Conservation (phyloP, 805 yeast species). For the Crinitomyces ghanaensis region DNA sequence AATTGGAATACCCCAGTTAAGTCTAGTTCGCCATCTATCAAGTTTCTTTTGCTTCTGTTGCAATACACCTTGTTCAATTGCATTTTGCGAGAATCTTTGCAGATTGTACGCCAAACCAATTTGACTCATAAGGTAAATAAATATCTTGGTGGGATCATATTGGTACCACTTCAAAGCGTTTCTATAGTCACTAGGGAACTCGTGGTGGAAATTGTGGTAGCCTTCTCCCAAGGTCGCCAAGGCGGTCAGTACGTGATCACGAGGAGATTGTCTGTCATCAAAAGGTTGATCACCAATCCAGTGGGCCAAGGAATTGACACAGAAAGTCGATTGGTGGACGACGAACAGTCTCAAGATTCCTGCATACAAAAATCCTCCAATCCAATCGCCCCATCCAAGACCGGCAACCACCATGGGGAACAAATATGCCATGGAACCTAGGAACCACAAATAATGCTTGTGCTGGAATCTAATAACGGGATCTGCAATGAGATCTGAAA, state of each 20-base stretch:
- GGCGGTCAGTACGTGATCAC: conserved; percentile 52
- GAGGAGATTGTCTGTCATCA: conserved; percentile 63
- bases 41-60: conserved; percentile 75
- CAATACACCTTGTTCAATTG: conserved; percentile 59
- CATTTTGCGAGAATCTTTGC: conserved; percentile 43
- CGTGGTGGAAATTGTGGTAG: conserved; percentile 88
- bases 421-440: conserved; percentile 40
- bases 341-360: conserved; percentile 62
- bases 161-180: conserved; percentile 60
- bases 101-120: conserved; percentile 51
- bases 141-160: conserved; percentile 82
- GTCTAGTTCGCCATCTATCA: conserved; percentile 61
- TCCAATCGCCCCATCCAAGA: conserved; percentile 56
- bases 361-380: conserved; percentile 69
- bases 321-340: conserved; percentile 71
- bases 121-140: conserved; percentile 39
- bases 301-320: conserved; percentile 79
- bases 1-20: conserved; percentile 92
- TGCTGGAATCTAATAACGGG: conserved; percentile 56
- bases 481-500: conserved; percentile 51
- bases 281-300: conserved; percentile 61
- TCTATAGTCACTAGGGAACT: conserved; percentile 84
- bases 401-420: conserved; percentile 61
- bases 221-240: conserved; percentile 81
- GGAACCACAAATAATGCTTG: conserved; percentile 50